Base-by-base conservation (phyloP, 495 filamentous ascomycete genomes). In the Neurospora sp. region DNA sequence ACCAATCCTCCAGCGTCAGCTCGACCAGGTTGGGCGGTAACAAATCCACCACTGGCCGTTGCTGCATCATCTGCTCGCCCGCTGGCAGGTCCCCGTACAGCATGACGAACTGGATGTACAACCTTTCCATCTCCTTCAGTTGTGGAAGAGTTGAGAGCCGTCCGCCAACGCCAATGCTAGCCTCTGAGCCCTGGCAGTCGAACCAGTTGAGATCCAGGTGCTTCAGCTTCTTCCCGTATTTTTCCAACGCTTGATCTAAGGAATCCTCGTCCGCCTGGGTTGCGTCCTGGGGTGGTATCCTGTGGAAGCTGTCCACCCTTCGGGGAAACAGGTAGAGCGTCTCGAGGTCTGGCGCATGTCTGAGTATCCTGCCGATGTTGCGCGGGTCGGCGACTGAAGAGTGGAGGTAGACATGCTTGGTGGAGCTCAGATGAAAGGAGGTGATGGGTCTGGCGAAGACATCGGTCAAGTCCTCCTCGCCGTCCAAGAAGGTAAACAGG, bases 1-100 rank as follows among this genome's bases (percentile, higher is more conserved):
- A 81, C 77, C 76, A 82, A 72, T 82, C 80, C 42, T 81, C 79
- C 23, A 82, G 75, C 1, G 77, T 75, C 8, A 82, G 72, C 71
- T 80, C 78, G 31, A 80, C 76, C 18, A 82, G 76, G 42, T 77
- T 79, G 5, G 78, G 76, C 59, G 80, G 80, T 9, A 82, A 76
- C 10, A 82, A 70, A 2, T 77, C 77, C 12, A 72, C 70, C 2
- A 82, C 72, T 10, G 54, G 35, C 54, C 12, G 1, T 66, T 66
- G 54, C 16, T 48, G 54, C 23, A 73, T 76, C n/a, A 69, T 75
- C 7, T 46, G 39, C 8, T 69, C 59, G n/a, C 73, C 74, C 1
- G 71, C 69, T 4, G 75, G 70, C 6, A 70, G 42, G 3, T 12
- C 35, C 4, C 79, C 78, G 62, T 80, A 79, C 46, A 82, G 62